A percentile compares a stretch with the other conserved stretches of the same genome.
Conservation (phyloP, 345 rosid species). For the Gynandropsis gynandra region DNA sequence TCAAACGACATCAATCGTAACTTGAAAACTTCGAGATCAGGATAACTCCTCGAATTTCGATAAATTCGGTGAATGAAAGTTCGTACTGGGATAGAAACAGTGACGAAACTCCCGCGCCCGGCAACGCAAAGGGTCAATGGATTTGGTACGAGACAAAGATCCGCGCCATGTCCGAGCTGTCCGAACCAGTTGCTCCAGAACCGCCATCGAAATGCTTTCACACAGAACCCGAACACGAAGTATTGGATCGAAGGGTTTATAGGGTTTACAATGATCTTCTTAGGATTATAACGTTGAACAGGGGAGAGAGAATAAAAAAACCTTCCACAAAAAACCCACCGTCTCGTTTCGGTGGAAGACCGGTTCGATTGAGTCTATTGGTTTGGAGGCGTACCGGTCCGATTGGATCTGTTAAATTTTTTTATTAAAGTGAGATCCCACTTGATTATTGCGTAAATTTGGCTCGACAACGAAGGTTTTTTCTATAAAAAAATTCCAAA, state of each 20-base stretch:
- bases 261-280: conserved; percentile 9
- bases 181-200: conserved; percentile 32
- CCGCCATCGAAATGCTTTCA: conserved; percentile 32
- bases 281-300: too few species aligned
- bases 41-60: neutral
- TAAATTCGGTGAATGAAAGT: neutral
- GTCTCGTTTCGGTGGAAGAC: neutral
- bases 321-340: conserved; percentile 15
- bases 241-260: conserved; percentile 17
- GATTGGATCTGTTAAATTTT: too few species aligned
- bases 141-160: conserved; percentile 24
- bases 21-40: neutral
- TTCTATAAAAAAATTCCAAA: too few species aligned
- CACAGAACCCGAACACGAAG: conserved; percentile 1
- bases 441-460: too few species aligned
- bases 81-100: conserved; percentile 28
- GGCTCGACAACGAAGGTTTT: too few species aligned
- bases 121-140: conserved; percentile 24
- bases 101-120: conserved; percentile 24
- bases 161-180: conserved; percentile 34
- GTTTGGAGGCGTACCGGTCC: too few species aligned
- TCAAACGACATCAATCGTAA: neutral
- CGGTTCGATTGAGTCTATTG: conserved; percentile 16
- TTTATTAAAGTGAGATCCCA: too few species aligned
- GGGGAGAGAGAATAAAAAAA: neutral